These are phyloP conservation scores for Trametes maxima DNA, from an alignment of 768 basidiomycete genomes.

Conservation along the genomic window DNA sequence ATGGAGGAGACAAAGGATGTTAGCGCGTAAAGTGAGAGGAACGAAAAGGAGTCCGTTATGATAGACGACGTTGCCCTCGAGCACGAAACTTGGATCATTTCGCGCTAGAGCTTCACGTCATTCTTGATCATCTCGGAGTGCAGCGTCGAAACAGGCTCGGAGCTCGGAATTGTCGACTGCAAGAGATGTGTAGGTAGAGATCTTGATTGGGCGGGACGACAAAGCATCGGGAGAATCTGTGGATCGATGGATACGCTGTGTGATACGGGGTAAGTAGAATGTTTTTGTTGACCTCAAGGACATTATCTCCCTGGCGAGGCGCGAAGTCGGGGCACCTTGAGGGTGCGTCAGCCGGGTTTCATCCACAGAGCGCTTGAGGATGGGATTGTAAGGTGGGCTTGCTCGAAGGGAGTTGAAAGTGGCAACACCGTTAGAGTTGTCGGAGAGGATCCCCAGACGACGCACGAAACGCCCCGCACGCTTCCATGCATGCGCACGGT, in stretches of 20 bases:
- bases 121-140: conserved; percentile 11
- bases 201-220: neutral
- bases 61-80: conserved; percentile 26
- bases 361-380: neutral
- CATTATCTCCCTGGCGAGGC: conserved; percentile 28
- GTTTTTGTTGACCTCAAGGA: conserved; percentile 12
- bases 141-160: conserved; percentile 23
- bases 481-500: neutral
- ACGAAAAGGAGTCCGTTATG: conserved; percentile 35
- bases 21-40: conserved; percentile 38
- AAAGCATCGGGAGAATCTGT: neutral
- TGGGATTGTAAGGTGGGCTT: neutral
- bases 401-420: conserved; percentile 31
- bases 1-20: conserved; percentile 36
- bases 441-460: conserved; percentile 12
- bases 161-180: conserved; percentile 27
- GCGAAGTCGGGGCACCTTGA: conserved; percentile 29
- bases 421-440: conserved; percentile 32
- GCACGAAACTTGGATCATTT: conserved; percentile 18
- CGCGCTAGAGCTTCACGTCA: conserved; percentile 22
- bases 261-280: conserved; percentile 15
- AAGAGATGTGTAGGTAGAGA: conserved; percentile 20
- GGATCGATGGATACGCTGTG: conserved; percentile 9
- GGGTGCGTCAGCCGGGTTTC: conserved; percentile 26
- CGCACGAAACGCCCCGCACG: neutral